Base-by-base conservation (phyloP, 2,329 filamentous ascomycete species). In the Mariannaea elegans region DNA sequence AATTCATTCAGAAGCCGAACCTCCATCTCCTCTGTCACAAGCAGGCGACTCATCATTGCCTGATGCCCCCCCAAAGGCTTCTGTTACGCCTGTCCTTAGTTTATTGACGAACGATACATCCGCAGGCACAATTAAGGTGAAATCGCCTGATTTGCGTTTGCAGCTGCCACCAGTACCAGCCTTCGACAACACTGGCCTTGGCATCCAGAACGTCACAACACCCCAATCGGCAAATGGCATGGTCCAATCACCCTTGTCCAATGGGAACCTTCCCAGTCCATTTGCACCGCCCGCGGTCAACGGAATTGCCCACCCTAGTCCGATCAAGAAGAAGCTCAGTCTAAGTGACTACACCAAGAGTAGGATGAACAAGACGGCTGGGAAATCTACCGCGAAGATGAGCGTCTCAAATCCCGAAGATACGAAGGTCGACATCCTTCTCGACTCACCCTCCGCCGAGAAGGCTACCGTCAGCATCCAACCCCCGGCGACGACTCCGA, bases 301-400 rank as follows among this genome's bases (percentile, higher is more conserved):
- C 56, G 80, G 82, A 13, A 65, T 77, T 8, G 72, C 72, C 9
- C 79, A 81, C 19, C 84, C 85, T 3, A 89, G 85, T 62, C 87
- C 87, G 2, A 77, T 87, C 29, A 89, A 88, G 75, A 90, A 90
- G 79, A 90, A 89, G 73, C 76, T 90, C 34, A 89, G 85, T 63
- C 73, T 90, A 2, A 89, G 86, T 67, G 87, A 90, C 68, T 90
- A 90, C 68, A 84, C 81, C 8, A 87, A 85, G 71, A 85, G 83
- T 63, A 79, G 84, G 49, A 80, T 82, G 76, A 84, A 82, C 68
- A 88, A 86, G 69, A 81, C 81, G 3, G 80, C 81, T 3, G 80
- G 66, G 71, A 67, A 79, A 52, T 65, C 72, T 9, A 57, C 68
- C 3, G 68, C 74, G 18, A 79, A 77, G 56, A 67, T 77, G 19